Percentiles rank a stretch among this genome's conserved stretches.
phyloP scores from a whole-genome alignment of 352 stramenopile genomes.

The Peronospora belbahrii region DNA sequence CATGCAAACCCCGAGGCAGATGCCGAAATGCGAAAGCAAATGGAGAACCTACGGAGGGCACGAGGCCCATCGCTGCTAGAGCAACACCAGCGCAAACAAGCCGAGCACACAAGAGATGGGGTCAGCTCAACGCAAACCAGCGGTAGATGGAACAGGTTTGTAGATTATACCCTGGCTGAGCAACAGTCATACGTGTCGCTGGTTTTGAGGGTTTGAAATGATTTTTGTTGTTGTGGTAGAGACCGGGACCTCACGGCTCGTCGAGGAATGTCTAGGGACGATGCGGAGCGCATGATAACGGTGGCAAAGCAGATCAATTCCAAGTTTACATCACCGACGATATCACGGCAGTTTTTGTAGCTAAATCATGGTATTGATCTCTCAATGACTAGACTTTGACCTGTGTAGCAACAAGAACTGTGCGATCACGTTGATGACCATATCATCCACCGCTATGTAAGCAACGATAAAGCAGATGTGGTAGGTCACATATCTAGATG shows the following conservation, averaged over 20 bases:
- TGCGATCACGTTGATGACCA: no score
- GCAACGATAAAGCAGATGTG: no score
- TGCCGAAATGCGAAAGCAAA: slow-evolving; percentile 59
- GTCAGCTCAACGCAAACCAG: slow-evolving; percentile 8
- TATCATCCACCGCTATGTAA: no score
- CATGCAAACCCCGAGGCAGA: slow-evolving; percentile 58
- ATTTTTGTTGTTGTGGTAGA: slow-evolving; percentile 19
- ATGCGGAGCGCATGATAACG: slow-evolving; percentile 66
- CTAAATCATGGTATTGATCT: slow-evolving; percentile 2
- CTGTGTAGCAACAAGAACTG: no score
- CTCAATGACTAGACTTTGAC: no score
- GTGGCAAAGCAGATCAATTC: slow-evolving; percentile 75
- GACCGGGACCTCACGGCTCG: slow-evolving; percentile 61
- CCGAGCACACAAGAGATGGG: slow-evolving; percentile 31
- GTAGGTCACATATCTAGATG: no score
- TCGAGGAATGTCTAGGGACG: slow-evolving; percentile 55
- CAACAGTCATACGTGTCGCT: background rate
- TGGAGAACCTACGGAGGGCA: slow-evolving; percentile 47
- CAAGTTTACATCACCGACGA: slow-evolving; percentile 79
- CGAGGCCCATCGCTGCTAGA: slow-evolving; percentile 70
- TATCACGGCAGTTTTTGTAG: slow-evolving; percentile 80
- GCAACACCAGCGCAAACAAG: slow-evolving; percentile 64
- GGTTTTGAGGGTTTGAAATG: background rate
- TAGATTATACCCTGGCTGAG: background rate
- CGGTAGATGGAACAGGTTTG: slow-evolving; percentile 58